A percentile compares a stretch with the other conserved stretches of the same genome.
Conservation (phyloP, 1,284 basidiomycete species). For the Schizophyllum amplum region DNA sequence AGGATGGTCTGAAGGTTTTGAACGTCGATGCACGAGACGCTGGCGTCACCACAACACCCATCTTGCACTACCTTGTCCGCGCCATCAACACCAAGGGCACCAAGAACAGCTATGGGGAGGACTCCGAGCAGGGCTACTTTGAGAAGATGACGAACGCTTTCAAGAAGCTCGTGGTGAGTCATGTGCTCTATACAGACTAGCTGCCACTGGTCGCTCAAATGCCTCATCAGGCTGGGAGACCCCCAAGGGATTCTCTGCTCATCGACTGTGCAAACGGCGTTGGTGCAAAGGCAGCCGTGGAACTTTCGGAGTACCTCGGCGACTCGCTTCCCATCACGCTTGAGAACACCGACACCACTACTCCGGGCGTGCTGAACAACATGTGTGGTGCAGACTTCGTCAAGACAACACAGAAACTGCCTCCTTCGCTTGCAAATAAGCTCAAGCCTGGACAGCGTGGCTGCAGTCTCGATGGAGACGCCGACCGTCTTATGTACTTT, state of each 20-base stretch:
- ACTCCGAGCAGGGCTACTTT: conserved; percentile 84
- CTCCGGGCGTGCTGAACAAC: conserved; percentile 74
- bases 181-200: neutral
- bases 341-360: conserved; percentile 62
- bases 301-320: conserved; percentile 49
- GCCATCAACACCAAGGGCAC: conserved; percentile 82
- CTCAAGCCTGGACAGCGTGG: conserved; percentile 70
- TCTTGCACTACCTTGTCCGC: conserved; percentile 93
- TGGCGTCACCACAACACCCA: conserved; percentile 89
- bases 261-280: conserved; percentile 99
- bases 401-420: conserved; percentile 86
- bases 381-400: conserved; percentile 96
- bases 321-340: conserved; percentile 49
- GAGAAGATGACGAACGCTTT: conserved; percentile 83
- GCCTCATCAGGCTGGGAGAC: conserved; percentile 47
- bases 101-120: conserved; percentile 73
- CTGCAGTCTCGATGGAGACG: conserved; percentile 95
- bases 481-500: conserved; percentile 95
- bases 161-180: conserved; percentile 79
- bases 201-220: conserved; percentile 4
- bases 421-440: conserved; percentile 58
- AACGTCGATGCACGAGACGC: conserved; percentile 59
- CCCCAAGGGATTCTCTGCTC: conserved; percentile 53
- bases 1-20: conserved; percentile 76
- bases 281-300: conserved; percentile 66